A percentile compares a stretch with the other conserved stretches of the same genome.
Evolutionary conservation across 768 basidiomycete species (phyloP).

Genomic region (Pluteus cervinus): DNA sequence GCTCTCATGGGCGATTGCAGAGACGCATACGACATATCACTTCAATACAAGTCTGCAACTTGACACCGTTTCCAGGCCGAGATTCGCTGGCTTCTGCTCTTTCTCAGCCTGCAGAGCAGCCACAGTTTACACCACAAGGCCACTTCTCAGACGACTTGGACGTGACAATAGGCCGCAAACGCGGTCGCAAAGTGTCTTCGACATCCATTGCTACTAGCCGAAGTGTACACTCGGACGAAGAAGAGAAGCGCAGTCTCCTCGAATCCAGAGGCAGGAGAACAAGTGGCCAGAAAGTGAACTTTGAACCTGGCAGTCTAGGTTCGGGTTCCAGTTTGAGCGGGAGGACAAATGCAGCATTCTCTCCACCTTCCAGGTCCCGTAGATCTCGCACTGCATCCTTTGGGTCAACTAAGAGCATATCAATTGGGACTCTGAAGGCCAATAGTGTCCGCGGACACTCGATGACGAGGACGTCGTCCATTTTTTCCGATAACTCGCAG

Average conservation of each 20-base stretch:
- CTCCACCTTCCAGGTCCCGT: constrained; percentile 7
- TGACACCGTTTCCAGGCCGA: constrained; percentile 80
- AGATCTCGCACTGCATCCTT: constrained; percentile 11
- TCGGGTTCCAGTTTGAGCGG: background rate
- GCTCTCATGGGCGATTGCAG: constrained; percentile 25
- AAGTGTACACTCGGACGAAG: constrained; percentile 36
- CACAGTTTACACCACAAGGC: constrained; percentile 52
- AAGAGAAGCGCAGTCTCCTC: constrained; percentile 8
- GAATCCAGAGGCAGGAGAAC: constrained; percentile 35
- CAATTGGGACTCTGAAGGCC: constrained; percentile 1
- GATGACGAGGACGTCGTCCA: constrained; percentile 14
- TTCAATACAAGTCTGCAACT: constrained; percentile 69
- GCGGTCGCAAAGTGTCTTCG: constrained; percentile 54
- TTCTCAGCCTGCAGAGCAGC: constrained; percentile 55
- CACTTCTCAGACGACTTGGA: constrained; percentile 69
- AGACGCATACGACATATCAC: constrained; percentile 71
- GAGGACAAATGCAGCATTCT: no score
- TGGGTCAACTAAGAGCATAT: constrained; percentile 17
- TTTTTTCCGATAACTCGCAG: constrained; percentile 61
- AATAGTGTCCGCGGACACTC: background rate
- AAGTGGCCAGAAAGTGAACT: constrained; percentile 20
- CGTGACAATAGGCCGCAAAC: constrained; percentile 49
- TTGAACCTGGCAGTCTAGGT: constrained; percentile 11
- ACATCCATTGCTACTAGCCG: constrained; percentile 47
- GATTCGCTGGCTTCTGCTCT: constrained; percentile 75